Evolutionary conservation across 2,329 filamentous ascomycete species (phyloP).

Genomic region (Alternaria angustiovoidea): DNA sequence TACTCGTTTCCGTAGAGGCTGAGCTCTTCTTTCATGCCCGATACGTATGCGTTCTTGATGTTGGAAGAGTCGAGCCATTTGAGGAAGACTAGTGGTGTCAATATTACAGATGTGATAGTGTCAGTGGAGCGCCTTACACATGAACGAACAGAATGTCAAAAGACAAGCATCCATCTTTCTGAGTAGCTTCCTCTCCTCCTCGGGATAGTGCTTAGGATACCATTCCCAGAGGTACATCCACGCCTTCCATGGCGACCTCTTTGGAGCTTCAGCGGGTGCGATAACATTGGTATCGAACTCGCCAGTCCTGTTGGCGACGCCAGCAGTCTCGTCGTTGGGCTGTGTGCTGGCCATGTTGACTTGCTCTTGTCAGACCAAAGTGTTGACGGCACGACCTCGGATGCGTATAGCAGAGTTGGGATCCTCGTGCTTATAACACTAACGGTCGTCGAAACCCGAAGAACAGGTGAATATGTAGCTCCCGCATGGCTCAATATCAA

Average conservation of each 20-base stretch:
- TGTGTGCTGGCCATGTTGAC: conserved; percentile 28
- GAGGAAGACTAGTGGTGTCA: conserved; percentile 43
- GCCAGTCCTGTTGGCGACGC: conserved; percentile 28
- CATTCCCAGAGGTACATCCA: conserved; percentile 52
- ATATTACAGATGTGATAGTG: not conserved
- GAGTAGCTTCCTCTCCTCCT: conserved; percentile 44
- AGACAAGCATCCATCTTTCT: conserved; percentile 49
- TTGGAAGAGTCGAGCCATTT: conserved; percentile 51
- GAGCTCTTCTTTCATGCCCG: conserved; percentile 46
- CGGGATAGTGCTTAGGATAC: conserved; percentile 49
- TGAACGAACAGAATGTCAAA: conserved; percentile 48
- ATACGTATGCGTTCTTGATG: conserved; percentile 57
- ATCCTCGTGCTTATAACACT: conserved; percentile 10
- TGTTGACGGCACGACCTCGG: conserved; percentile 12
- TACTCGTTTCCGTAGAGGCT: conserved; percentile 66
- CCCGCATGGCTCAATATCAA: conserved; percentile 20
- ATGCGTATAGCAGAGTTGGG: conserved; percentile 5
- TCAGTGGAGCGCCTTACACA: conserved; percentile 38
- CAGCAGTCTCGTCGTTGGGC: conserved; percentile 31
- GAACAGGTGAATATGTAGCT: conserved; percentile 36
- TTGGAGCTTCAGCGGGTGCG: conserved; percentile 45
- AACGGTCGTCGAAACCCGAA: conserved; percentile 14
- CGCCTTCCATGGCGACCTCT: conserved; percentile 49
- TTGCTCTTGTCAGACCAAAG: not conserved
- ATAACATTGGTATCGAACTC: conserved; percentile 40